Percentiles rank a stretch among this genome's conserved stretches.
phyloP scores from a whole-genome alignment of 352 stramenopile species.

The Phytophthora vignae region DNA sequence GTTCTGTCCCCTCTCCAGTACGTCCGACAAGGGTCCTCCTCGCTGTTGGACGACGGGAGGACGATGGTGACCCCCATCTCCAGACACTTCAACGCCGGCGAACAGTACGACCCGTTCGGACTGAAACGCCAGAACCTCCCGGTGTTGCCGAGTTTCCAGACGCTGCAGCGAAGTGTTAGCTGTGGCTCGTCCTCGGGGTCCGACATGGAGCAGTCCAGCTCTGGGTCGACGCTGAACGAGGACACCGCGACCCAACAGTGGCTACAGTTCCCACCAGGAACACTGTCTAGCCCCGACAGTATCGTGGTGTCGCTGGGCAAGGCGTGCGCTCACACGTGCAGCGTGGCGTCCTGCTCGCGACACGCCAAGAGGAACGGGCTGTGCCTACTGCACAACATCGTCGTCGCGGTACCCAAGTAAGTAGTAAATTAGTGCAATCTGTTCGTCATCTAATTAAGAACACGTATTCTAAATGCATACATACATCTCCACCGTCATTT shows the following conservation, averaged over 20 bases:
- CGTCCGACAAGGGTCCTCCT: constrained; percentile 15
- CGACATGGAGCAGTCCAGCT: constrained; percentile 16
- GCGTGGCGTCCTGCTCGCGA: constrained; percentile 17
- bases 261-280: background rate
- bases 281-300: background rate
- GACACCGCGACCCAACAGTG: background rate
- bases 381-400: constrained; percentile 32
- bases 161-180: constrained; percentile 16
- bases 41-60: constrained; percentile 9
- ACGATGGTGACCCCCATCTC: constrained; percentile 33
- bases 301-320: constrained; percentile 17
- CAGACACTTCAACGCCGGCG: constrained; percentile 26
- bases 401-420: background rate
- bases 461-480: background rate
- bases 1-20: constrained; percentile 22
- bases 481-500: background rate
- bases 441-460: constrained; percentile 12
- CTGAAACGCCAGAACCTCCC: constrained; percentile 16
- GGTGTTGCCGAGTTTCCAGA: constrained; percentile 38
- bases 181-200: constrained; percentile 15
- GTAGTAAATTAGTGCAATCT: constrained; percentile 25
- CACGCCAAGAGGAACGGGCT: constrained; percentile 33
- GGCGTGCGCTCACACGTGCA: constrained; percentile 15
- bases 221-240: background rate
- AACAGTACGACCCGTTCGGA: constrained; percentile 1